Evolutionary conservation across 306 rosid genomes (phyloP).

Genomic region (Cucumis hystrix): DNA sequence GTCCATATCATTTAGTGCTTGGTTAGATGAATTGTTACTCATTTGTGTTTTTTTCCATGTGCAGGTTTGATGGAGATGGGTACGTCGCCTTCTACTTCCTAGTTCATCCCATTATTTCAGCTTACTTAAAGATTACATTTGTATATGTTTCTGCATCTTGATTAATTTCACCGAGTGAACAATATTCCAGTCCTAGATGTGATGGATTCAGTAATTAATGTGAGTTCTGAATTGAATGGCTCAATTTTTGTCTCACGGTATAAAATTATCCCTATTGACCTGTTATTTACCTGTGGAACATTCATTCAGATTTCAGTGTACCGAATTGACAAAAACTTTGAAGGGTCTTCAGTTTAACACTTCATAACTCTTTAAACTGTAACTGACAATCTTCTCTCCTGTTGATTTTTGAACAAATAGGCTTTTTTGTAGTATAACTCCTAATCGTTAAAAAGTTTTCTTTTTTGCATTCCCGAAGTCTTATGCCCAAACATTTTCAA

Average conservation of each 20-base stretch:
- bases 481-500: not conserved
- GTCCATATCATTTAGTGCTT: not conserved
- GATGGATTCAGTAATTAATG: not conserved
- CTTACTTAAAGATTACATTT: slow-evolving; percentile 8
- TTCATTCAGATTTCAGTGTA: not conserved
- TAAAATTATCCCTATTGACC: not conserved
- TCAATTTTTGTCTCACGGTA: not conserved
- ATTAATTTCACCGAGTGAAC: not conserved
- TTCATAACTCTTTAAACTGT: not conserved
- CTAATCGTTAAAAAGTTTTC: not conserved
- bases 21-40: not conserved
- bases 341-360: not conserved
- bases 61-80: slow-evolving; percentile 99
- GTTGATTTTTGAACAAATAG: not conserved
- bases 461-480: not conserved
- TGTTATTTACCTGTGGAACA: not conserved
- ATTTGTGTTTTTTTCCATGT: slow-evolving; percentile 21
- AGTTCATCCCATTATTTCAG: slow-evolving; percentile 7
- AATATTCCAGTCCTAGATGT: not conserved
- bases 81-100: slow-evolving; percentile 24
- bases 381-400: not conserved
- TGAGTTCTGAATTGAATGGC: not conserved
- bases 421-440: not conserved
- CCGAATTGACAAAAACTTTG: not conserved
- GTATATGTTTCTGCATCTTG: not conserved